These are phyloP conservation scores for Abrus precatorius DNA, from an alignment of 306 rosid species.

Conservation along the genomic window DNA sequence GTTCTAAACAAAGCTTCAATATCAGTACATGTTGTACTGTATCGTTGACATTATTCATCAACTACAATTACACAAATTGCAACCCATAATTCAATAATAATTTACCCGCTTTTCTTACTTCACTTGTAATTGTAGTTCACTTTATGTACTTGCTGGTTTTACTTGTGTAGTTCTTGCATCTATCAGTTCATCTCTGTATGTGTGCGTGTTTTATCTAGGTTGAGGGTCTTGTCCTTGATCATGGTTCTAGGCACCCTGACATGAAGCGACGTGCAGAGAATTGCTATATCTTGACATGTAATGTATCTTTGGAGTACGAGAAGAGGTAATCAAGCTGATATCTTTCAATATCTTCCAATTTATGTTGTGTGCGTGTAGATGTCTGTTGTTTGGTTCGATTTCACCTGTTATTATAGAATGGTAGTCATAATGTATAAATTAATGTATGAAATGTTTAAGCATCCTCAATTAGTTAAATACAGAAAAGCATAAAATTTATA, in stretches of 20 bases:
- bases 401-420: neutral
- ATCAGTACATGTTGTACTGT: neutral
- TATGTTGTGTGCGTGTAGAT: neutral
- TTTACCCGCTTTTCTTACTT: neutral
- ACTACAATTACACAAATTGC: neutral
- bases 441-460: slow-evolving; percentile 10
- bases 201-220: slow-evolving; percentile 60
- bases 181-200: slow-evolving; percentile 11
- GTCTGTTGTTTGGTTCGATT: neutral
- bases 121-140: neutral
- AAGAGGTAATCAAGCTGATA: slow-evolving; percentile 69
- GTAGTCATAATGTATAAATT: slow-evolving; percentile 12
- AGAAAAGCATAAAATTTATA: neutral
- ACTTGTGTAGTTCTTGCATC: neutral
- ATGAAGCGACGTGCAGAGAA: slow-evolving; percentile 97
- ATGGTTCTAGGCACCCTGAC: slow-evolving; percentile 99
- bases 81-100: neutral
- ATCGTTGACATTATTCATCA: neutral
- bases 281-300: slow-evolving; percentile 84
- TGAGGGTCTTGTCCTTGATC: slow-evolving; percentile 99
- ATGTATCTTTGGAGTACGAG: slow-evolving; percentile 94
- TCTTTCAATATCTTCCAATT: slow-evolving; percentile 8
- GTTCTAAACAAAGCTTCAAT: neutral
- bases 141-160: slow-evolving; percentile 7
- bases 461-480: neutral